A percentile compares a stretch with the other conserved stretches of the same genome.
Conservation (phyloP, 2,329 filamentous ascomycete species). For the Penicillium sp. region DNA sequence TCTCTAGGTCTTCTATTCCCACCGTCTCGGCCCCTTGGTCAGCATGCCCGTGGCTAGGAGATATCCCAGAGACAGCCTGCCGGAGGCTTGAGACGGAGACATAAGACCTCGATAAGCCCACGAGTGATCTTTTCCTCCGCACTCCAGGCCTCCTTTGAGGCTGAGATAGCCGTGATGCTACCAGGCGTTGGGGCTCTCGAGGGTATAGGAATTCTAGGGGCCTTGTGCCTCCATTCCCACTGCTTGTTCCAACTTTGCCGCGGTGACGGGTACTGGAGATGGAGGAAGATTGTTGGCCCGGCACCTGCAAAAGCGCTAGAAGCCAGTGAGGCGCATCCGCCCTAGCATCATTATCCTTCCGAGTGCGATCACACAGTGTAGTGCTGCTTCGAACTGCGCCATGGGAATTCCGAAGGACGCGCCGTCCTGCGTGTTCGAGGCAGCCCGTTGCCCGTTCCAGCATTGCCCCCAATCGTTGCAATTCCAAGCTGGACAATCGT, state of each 20-base stretch:
- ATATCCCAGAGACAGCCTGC: slow-evolving; percentile 2
- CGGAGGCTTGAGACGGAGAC: slow-evolving; percentile 22
- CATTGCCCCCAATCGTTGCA: slow-evolving; percentile 46
- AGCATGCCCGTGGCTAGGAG: not conserved
- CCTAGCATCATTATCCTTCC: slow-evolving; percentile 34
- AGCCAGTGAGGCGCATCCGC: slow-evolving; percentile 38
- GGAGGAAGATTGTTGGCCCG: slow-evolving; percentile 20
- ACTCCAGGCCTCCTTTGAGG: slow-evolving; percentile 23
- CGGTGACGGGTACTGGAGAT: slow-evolving; percentile 13
- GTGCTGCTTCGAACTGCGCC: slow-evolving; percentile 39
- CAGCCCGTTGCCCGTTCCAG: slow-evolving; percentile 54
- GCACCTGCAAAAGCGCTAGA: slow-evolving; percentile 31
- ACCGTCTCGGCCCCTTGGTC: not conserved
- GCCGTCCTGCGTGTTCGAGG: slow-evolving; percentile 52
- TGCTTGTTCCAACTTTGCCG: slow-evolving; percentile 5
- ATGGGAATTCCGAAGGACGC: slow-evolving; percentile 45
- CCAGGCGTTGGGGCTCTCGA: slow-evolving; percentile 28
- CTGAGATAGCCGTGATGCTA: slow-evolving; percentile 25
- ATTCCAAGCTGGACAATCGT: slow-evolving; percentile 29
- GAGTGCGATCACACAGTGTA: slow-evolving; percentile 39
- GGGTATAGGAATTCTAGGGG: slow-evolving; percentile 47
- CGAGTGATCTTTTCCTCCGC: slow-evolving; percentile 28
- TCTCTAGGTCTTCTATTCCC: not conserved
- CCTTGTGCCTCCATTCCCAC: slow-evolving; percentile 26
- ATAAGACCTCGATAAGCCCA: slow-evolving; percentile 29